phyloP scores from a whole-genome alignment of 495 filamentous ascomycete genomes.

The Lophiotrema nucula region DNA sequence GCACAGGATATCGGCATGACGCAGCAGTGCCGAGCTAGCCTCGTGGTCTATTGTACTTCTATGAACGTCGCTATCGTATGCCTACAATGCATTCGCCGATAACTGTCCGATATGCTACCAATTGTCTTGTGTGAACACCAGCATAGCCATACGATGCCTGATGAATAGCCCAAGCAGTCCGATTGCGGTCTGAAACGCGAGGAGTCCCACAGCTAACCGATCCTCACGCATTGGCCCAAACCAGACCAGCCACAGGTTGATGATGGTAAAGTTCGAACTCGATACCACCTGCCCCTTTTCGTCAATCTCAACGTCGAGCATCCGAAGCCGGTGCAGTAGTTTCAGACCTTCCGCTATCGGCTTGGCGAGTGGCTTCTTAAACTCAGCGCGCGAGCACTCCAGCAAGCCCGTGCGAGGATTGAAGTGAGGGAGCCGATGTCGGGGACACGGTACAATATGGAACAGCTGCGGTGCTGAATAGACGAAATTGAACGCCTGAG shows the following conservation, averaged over 20 bases:
- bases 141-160: slow-evolving; percentile 76
- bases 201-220: slow-evolving; percentile 70
- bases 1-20: no score
- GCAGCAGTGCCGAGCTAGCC: no score
- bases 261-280: slow-evolving; percentile 84
- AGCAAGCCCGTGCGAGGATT: slow-evolving; percentile 78
- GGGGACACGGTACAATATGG: slow-evolving; percentile 82
- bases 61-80: no score
- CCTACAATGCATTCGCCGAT: no score
- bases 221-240: slow-evolving; percentile 90
- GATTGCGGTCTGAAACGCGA: slow-evolving; percentile 66
- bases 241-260: slow-evolving; percentile 97
- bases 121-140: slow-evolving; percentile 88
- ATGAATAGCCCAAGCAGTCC: slow-evolving; percentile 82
- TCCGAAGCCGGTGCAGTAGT: slow-evolving; percentile 59
- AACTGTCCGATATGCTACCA: no score
- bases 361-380: slow-evolving; percentile 67
- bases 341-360: slow-evolving; percentile 61
- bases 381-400: slow-evolving; percentile 80
- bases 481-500: slow-evolving; percentile 93
- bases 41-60: no score
- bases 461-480: slow-evolving; percentile 93
- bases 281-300: slow-evolving; percentile 69
- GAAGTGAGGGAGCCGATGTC: slow-evolving; percentile 87
- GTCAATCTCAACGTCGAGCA: slow-evolving; percentile 65